Conservation (phyloP, 2,329 filamentous ascomycete genomes). For the Chalaropsis thielavioides region DNA sequence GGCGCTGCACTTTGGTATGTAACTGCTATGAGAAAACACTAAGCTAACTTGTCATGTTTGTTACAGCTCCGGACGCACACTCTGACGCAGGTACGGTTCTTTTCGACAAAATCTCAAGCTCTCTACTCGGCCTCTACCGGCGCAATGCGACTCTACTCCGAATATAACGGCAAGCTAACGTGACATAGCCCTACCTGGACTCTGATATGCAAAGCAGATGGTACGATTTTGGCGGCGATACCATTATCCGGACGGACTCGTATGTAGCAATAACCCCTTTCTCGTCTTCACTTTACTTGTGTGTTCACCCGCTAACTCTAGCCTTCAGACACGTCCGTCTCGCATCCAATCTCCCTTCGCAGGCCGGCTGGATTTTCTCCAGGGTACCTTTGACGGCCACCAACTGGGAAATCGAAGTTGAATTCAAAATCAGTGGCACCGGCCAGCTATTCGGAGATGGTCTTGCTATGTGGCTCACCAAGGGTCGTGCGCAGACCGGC, state of each 20-base stretch:
- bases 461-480: conserved; percentile 96
- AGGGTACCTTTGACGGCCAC: conserved; percentile 88
- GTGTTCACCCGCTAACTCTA: background rate
- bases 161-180: conserved; percentile 15
- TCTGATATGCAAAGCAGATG: conserved; percentile 96
- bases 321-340: conserved; percentile 69
- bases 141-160: conserved; percentile 18
- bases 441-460: conserved; percentile 90
- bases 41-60: conserved; percentile 15
- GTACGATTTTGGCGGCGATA: conserved; percentile 97
- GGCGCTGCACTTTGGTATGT: background rate
- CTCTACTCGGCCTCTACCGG: conserved; percentile 16
- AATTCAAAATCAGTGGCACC: conserved; percentile 84
- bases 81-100: conserved; percentile 53
- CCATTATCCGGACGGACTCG: conserved; percentile 62
- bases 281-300: background rate
- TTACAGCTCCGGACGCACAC: conserved; percentile 73
- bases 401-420: conserved; percentile 96
- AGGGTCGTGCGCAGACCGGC: conserved; percentile 67
- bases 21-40: background rate
- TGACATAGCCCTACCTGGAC: conserved; percentile 74
- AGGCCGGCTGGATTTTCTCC: conserved; percentile 87
- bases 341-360: conserved; percentile 77
- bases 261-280: conserved; percentile 25
- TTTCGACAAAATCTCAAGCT: conserved; percentile 11